Evolutionary conservation across 352 stramenopile species (phyloP), one percentile per base, ranked within the genome.

Genomic region (Pythium guiyangense): DNA sequence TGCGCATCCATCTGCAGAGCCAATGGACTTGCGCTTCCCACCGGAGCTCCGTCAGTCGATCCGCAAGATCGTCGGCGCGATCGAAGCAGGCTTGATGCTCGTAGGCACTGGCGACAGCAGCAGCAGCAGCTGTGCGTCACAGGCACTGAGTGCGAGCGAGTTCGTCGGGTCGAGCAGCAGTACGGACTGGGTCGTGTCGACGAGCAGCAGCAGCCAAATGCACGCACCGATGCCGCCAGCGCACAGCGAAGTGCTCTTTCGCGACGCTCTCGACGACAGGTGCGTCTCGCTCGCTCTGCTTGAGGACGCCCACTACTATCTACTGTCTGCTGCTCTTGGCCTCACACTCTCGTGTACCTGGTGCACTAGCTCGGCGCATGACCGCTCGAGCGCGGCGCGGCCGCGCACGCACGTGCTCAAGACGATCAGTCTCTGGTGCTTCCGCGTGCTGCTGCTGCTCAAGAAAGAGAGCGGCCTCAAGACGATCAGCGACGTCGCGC

Each of bases 401-500:
- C 17, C 47, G 34, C 11, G 34, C 20, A 66, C 44, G 20, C 49
- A n/a, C 8, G n/a, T n/a, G 2, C 57, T 73, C 42, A 76, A 72
- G 35, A 77, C 54, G 49, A 73, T 82, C 45, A 75, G 66, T 18
- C 60, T 93, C 17, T 93, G 81, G 84, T 88, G 69, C 44, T 77
- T 93, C 31, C 84, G 84, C 11, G 43, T 91, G 22, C 69, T 93
- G 22, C 63, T 93, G 34, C 60, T 91, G 6, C 62, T 93, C 27
- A 93, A 93, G 63, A 89, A 88, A 56, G 81, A 90, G 26, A 85
- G 67, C 26, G 84, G 81, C 11, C 48, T 90, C 22, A 79, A 86
- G 42, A 61, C 69, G 3, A 67, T 93, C 29, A 70, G 74, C 35
- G 77, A 74, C 14, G 69, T 81, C 37, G 70, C 69, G 0, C 42